These are phyloP conservation scores for Xylariaceae sp. DNA, from an alignment of 2,329 filamentous ascomycete species.

Conservation along the genomic window DNA sequence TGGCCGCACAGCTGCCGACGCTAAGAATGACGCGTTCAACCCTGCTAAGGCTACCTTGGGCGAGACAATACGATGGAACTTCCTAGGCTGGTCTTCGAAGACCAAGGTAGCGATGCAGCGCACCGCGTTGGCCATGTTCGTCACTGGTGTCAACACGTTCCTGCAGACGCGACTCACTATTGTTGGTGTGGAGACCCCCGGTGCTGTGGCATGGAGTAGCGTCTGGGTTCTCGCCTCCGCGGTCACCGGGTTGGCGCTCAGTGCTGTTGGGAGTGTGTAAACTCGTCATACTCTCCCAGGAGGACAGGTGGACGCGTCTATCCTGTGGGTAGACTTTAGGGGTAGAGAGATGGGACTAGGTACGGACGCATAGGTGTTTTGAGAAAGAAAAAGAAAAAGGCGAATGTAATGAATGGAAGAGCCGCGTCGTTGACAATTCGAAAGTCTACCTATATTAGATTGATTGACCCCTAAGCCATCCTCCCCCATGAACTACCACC, in stretches of 20 bases:
- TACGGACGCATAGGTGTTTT: background rate
- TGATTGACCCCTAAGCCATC: too few relatives aligned
- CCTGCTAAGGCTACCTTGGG: constrained; percentile 58
- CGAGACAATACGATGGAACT: constrained; percentile 66
- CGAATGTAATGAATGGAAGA: too few relatives aligned
- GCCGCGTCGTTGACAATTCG: too few relatives aligned
- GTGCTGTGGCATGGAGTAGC: constrained; percentile 65
- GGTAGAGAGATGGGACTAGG: background rate
- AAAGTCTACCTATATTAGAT: too few relatives aligned
- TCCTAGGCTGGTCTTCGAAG: constrained; percentile 62
- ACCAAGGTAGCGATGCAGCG: constrained; percentile 60
- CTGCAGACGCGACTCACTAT: constrained; percentile 62
- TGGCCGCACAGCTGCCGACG: constrained; percentile 44
- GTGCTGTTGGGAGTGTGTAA: constrained; percentile 46
- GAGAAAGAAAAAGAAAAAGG: too few relatives aligned
- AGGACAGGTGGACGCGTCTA: background rate
- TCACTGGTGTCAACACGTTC: constrained; percentile 55
- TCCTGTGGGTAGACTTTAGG: background rate
- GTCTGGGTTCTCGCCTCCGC: constrained; percentile 67
- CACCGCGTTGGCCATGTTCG: constrained; percentile 53
- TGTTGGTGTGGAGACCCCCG: constrained; percentile 61
- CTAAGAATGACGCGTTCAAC: constrained; percentile 52
- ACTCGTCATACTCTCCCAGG: background rate
- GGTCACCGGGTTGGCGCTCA: constrained; percentile 52
- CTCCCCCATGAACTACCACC: too few relatives aligned